Base-by-base conservation (phyloP, 495 filamentous ascomycete genomes). In the Bathelium albidoporum region DNA sequence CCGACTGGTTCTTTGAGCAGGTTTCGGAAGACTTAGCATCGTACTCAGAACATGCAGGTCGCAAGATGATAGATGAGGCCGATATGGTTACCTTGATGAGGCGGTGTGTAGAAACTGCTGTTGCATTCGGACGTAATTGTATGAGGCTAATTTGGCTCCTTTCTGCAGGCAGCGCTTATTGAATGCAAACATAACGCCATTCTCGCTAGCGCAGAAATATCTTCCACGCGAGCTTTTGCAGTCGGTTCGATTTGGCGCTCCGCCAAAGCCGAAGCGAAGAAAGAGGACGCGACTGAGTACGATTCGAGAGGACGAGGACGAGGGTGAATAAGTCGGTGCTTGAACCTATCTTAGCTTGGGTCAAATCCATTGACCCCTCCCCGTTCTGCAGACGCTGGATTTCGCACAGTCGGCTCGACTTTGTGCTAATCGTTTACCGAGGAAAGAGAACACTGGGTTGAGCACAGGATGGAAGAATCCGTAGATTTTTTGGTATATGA, bases 1-100 rank as follows among this genome's bases (percentile, higher is more conserved):
- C 87, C 20, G 88, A 92, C 36, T 91, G 88, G 85, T 96, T 90
- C 74, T 95, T 95, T 70, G 87, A 93, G 69, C 91, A 95, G 72
- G 78, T 86, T 16, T 82, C 88, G 62, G 88, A 89, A 28, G 89
- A 95, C 69, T 77, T 96, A 64, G 82, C 82, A 2, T 84, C 81
- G 1, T 96, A 91, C 74, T 87, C 91, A 10, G 79, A 85, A 58
- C 91, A 96, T 73, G 90, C 89, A 2, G 84, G 86, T 32, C 82
- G 91, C 44, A 92, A 87, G 73, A 90, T 85, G 2, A 92, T 96
- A 70, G 87, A 94, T 61, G 90, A 95, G 70, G 85, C 78, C 61
- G 91, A 96, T 73, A 84, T 93, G 69, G 76, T 89, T 64, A 84
- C 88, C 60, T 73, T 95, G 62, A 87, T 96, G 84, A 85, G 81